Evolutionary conservation across 768 basidiomycete genomes (phyloP).

Genomic region (Mycena rebaudengoi): DNA sequence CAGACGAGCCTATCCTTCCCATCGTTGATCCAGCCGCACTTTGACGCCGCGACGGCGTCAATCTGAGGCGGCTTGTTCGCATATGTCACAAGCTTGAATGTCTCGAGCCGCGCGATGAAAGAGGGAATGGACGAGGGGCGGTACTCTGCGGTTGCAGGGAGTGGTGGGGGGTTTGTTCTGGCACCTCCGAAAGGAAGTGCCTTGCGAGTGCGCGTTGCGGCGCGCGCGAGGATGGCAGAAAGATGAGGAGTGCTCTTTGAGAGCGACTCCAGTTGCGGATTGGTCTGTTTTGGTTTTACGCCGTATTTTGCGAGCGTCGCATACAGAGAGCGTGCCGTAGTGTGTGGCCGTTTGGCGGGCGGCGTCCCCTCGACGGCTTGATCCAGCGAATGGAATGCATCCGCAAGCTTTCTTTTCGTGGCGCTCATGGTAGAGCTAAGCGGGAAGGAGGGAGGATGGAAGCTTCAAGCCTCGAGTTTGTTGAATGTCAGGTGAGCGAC

Average conservation of each 20-base stretch:
- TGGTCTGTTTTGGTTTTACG: conserved; percentile 60
- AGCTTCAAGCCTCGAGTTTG: too few species aligned
- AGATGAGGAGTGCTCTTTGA: conserved; percentile 75
- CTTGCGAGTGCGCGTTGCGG: conserved; percentile 63
- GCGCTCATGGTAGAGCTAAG: too few species aligned
- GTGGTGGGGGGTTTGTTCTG: conserved; percentile 38
- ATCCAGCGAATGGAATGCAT: conserved; percentile 79
- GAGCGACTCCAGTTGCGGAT: conserved; percentile 36
- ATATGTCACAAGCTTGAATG: conserved; percentile 84
- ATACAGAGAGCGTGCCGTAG: conserved; percentile 67
- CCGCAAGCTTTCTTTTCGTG: conserved; percentile 82
- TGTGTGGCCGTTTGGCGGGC: conserved; percentile 62
- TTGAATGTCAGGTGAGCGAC: too few species aligned
- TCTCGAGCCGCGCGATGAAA: conserved; percentile 76
- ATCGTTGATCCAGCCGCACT: conserved; percentile 86
- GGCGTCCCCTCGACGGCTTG: conserved; percentile 59
- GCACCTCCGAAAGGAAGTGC: conserved; percentile 51
- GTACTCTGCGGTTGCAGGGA: conserved; percentile 64
- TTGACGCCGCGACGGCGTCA: conserved; percentile 82
- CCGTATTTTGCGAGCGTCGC: conserved; percentile 84
- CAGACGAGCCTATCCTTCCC: conserved; percentile 84
- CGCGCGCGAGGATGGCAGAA: conserved; percentile 74
- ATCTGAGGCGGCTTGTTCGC: conserved; percentile 78
- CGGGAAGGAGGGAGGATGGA: too few species aligned
- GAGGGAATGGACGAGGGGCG: conserved; percentile 80